Conservation (phyloP, 192 early-diverging fungal genomes). For the Chytriomyces confervae region DNA sequence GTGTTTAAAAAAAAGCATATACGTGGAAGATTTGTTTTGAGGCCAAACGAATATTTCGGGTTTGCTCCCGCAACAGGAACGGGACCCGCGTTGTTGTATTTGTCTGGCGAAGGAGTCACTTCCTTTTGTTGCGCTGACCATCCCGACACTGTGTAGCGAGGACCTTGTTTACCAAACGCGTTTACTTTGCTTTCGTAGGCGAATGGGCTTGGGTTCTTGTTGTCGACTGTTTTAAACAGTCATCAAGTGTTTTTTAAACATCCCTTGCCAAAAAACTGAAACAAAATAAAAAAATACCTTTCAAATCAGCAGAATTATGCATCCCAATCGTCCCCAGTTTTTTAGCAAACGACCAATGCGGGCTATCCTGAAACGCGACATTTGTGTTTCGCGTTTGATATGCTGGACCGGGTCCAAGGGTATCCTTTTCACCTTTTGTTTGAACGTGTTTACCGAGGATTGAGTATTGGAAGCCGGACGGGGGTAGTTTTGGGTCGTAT, state of each 20-base stretch:
- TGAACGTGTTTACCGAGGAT: conserved; percentile 56
- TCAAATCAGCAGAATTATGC: too few species aligned
- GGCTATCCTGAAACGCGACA: conserved; percentile 45
- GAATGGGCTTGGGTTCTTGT: conserved; percentile 49
- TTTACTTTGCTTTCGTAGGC: conserved; percentile 39
- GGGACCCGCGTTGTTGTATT: conserved; percentile 43
- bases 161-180: conserved; percentile 44
- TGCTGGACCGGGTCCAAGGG: conserved; percentile 52
- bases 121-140: conserved; percentile 29
- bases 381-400: conserved; percentile 23
- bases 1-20: not conserved
- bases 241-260: not conserved
- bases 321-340: conserved; percentile 28
- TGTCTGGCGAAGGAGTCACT: conserved; percentile 52
- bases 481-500: conserved; percentile 53
- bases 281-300: conserved; percentile 6
- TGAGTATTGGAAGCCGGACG: conserved; percentile 52
- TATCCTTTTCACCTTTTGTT: conserved; percentile 16
- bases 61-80: conserved; percentile 36
- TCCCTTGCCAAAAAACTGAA: too few species aligned
- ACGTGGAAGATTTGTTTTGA: conserved; percentile 41
- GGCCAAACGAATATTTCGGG: conserved; percentile 60
- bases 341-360: conserved; percentile 54
- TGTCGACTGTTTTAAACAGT: conserved; percentile 34
- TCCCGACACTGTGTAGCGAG: conserved; percentile 50